These are phyloP conservation scores for Chaetomium tenue DNA, from an alignment of 495 filamentous ascomycete genomes.

Conservation along the genomic window DNA sequence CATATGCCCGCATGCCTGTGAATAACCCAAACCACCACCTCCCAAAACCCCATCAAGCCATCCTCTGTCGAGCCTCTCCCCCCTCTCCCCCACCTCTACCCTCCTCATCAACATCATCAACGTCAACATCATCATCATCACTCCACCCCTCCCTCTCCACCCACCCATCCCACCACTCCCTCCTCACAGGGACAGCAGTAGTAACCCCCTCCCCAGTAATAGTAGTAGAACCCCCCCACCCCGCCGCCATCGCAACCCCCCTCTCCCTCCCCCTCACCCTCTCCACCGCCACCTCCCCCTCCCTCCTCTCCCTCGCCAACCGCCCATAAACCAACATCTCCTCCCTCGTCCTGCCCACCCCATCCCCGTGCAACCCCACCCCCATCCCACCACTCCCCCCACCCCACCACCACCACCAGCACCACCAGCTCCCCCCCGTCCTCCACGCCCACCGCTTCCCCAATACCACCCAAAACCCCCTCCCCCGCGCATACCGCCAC, in stretches of 20 bases:
- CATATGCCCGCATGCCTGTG: background rate
- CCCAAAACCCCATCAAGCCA: background rate
- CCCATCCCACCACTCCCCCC: slow-evolving; percentile 13
- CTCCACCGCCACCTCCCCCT: slow-evolving; percentile 12
- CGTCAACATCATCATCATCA: slow-evolving; percentile 9
- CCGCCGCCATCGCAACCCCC: slow-evolving; percentile 11
- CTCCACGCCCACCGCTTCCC: slow-evolving; percentile 22
- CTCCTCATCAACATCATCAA: background rate
- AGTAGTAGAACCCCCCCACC: too few species aligned
- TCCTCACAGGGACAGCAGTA: too few species aligned
- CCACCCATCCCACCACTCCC: slow-evolving; percentile 15
- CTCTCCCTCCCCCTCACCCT: slow-evolving; percentile 13
- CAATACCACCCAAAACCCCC: slow-evolving; percentile 45
- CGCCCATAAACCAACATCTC: slow-evolving; percentile 48
- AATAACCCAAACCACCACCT: background rate
- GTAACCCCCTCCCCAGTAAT: too few species aligned
- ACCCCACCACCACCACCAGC: background rate
- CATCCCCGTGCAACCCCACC: background rate
- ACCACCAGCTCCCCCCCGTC: slow-evolving; percentile 8
- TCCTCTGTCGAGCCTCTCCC: background rate
- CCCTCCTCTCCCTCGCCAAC: slow-evolving; percentile 38
- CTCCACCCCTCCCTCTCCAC: slow-evolving; percentile 11
- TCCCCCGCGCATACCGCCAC: slow-evolving; percentile 57
- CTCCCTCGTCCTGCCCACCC: slow-evolving; percentile 42
- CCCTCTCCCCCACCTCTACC: background rate